Percentiles rank a stretch among this genome's conserved stretches.
These are phyloP conservation scores for Cyclostephanos invisitatus DNA, from an alignment of 108 stramenopile genomes.

Conservation along the genomic window DNA sequence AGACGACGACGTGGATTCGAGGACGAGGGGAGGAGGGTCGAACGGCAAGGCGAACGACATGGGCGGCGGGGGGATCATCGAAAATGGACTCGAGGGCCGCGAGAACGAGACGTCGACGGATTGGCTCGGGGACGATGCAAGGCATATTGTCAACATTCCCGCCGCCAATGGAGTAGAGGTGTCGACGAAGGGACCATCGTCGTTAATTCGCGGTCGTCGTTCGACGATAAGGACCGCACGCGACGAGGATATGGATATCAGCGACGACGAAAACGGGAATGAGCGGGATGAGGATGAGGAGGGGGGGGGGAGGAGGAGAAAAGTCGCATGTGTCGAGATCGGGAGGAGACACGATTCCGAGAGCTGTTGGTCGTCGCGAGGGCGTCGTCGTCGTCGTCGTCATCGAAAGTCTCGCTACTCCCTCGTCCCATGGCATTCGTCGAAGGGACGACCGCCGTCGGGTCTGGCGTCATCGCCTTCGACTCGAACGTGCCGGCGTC, in stretches of 20 bases:
- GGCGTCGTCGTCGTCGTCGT: neutral
- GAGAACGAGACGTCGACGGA: too few species aligned
- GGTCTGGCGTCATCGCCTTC: neutral
- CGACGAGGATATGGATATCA: constrained; percentile 18
- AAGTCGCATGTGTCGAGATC: constrained; percentile 1
- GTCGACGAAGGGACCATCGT: neutral
- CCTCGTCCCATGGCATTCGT: neutral
- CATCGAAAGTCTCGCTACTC: constrained; percentile 19
- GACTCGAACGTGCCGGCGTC: neutral
- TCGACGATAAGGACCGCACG: neutral
- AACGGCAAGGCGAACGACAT: too few species aligned
- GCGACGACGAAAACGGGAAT: constrained; percentile 7
- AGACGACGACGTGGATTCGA: constrained; percentile 1
- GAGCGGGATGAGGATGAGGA: neutral
- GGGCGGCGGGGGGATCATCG: too few species aligned
- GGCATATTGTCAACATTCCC: neutral
- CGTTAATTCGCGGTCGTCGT: neutral
- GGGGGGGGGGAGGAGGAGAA: neutral
- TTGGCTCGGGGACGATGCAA: too few species aligned
- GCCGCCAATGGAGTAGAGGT: neutral
- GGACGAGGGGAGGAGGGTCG: neutral
- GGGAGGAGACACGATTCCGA: constrained; percentile 24
- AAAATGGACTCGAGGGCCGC: too few species aligned
- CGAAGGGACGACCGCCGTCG: neutral
- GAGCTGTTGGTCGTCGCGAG: constrained; percentile 29